These are phyloP conservation scores for Periconia digitata DNA, from an alignment of 2,329 filamentous ascomycete species.

Conservation along the genomic window DNA sequence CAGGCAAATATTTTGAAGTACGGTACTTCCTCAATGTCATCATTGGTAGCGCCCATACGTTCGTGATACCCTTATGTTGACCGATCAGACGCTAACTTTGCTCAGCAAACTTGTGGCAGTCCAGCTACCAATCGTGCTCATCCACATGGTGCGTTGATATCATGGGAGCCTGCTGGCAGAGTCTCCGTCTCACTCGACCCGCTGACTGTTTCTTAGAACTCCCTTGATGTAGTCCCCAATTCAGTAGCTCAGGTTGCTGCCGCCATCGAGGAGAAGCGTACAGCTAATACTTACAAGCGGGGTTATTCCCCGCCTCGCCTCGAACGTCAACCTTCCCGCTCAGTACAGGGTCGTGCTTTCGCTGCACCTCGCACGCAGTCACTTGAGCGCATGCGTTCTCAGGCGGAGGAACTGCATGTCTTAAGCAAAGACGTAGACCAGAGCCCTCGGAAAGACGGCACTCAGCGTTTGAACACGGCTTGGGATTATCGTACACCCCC, in stretches of 20 bases:
- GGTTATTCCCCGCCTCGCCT: constrained; percentile 29
- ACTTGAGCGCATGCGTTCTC: constrained; percentile 48
- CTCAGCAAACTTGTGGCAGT: constrained; percentile 53
- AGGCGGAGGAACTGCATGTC: constrained; percentile 45
- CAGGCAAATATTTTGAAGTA: constrained; percentile 59
- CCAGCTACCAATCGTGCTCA: constrained; percentile 58
- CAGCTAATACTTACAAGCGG: constrained; percentile 21
- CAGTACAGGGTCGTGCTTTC: constrained; percentile 55
- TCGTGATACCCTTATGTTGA: constrained; percentile 9
- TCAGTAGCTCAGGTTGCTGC: constrained; percentile 58
- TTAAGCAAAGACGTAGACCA: constrained; percentile 45
- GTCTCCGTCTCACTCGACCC: constrained; percentile 10
- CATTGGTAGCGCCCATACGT: constrained; percentile 49
- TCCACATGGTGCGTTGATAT: constrained; percentile 51
- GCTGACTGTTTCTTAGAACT: constrained; percentile 43
- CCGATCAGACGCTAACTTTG: constrained; percentile 16
- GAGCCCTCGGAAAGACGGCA: constrained; percentile 47
- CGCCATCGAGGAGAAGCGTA: constrained; percentile 56
- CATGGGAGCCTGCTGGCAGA: not conserved
- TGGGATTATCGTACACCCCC: constrained; percentile 39
- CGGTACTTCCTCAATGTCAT: constrained; percentile 57
- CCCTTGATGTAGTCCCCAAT: constrained; percentile 58
- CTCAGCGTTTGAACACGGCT: constrained; percentile 26
- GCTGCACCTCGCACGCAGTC: constrained; percentile 55
- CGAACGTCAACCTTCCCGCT: constrained; percentile 40